These are phyloP conservation scores for Verticillium klebahnii DNA, from an alignment of 2,329 filamentous ascomycete genomes.

Conservation along the genomic window DNA sequence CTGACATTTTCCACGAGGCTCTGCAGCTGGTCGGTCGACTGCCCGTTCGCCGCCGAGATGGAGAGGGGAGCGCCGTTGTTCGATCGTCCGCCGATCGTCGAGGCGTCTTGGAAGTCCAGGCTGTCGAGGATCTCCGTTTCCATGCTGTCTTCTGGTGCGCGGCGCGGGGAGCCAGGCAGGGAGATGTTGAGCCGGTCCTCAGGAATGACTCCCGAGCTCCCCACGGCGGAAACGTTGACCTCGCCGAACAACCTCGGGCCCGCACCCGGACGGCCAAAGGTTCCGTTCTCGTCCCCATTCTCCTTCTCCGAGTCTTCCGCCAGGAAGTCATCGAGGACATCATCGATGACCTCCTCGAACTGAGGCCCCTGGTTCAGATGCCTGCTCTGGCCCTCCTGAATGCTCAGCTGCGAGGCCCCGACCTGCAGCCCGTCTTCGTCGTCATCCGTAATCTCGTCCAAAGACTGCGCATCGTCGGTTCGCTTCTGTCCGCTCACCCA, in stretches of 20 bases:
- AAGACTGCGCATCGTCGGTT: conserved; percentile 39
- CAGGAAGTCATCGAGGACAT: conserved; percentile 36
- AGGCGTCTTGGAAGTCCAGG: conserved; percentile 38
- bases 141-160: conserved; percentile 29
- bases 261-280: conserved; percentile 49
- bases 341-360: conserved; percentile 22
- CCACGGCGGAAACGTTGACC: conserved; percentile 47
- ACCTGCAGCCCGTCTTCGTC: conserved; percentile 51
- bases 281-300: conserved; percentile 72
- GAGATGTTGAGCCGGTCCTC: conserved; percentile 45
- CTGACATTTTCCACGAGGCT: conserved; percentile 47
- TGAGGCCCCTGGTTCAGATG: conserved; percentile 18
- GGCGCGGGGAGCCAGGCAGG: conserved; percentile 22
- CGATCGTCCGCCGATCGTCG: neutral
- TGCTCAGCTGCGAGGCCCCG: conserved; percentile 59
- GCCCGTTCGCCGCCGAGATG: conserved; percentile 24
- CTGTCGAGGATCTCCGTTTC: conserved; percentile 39
- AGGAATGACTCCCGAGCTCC: conserved; percentile 47
- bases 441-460: conserved; percentile 60
- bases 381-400: conserved; percentile 41
- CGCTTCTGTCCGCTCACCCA: conserved; percentile 56
- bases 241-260: conserved; percentile 49
- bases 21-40: conserved; percentile 45
- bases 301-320: conserved; percentile 75
- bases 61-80: conserved; percentile 10